phyloP scores from a whole-genome alignment of 2,329 filamentous ascomycete species.

The Aspergillus texensis region DNA sequence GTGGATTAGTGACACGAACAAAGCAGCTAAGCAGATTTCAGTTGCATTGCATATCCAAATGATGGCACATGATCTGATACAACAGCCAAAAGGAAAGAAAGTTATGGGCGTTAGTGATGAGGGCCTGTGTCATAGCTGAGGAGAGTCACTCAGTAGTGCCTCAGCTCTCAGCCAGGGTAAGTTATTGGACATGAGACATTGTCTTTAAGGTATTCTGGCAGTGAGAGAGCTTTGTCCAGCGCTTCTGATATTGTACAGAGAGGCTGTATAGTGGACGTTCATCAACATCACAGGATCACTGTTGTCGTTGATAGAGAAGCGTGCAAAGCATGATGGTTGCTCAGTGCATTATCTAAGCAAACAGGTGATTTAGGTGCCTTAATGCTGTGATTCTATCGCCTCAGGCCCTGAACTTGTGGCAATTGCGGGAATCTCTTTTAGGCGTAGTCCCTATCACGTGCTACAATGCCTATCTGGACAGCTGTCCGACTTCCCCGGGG shows the following conservation, averaged over 20 bases:
- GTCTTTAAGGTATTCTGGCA: background rate
- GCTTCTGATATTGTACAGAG: background rate
- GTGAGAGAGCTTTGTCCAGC: background rate
- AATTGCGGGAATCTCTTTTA: conserved; percentile 9
- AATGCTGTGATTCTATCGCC: conserved; percentile 6
- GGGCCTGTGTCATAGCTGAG: conserved; percentile 8
- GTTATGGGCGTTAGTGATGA: background rate
- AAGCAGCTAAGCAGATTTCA: background rate
- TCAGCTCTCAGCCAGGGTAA: conserved; percentile 1
- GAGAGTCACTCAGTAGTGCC: conserved; percentile 13
- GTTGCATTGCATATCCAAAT: background rate
- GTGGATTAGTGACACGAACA: background rate
- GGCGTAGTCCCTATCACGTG: conserved; percentile 21
- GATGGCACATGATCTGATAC: background rate
- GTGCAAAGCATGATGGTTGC: conserved; percentile 22
- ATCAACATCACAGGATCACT: conserved; percentile 10
- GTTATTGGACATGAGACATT: background rate
- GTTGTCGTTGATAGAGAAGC: conserved; percentile 15
- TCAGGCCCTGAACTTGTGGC: conserved; percentile 12
- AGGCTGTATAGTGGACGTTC: conserved; percentile 15
- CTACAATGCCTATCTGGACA: conserved; percentile 23
- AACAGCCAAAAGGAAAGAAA: background rate
- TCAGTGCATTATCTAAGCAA: conserved; percentile 21
- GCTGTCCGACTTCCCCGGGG: conserved; percentile 27
- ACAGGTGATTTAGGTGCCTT: conserved; percentile 16